phyloP scores from a whole-genome alignment of 2,329 filamentous ascomycete genomes.

The Sporothrix dimorphospora region DNA sequence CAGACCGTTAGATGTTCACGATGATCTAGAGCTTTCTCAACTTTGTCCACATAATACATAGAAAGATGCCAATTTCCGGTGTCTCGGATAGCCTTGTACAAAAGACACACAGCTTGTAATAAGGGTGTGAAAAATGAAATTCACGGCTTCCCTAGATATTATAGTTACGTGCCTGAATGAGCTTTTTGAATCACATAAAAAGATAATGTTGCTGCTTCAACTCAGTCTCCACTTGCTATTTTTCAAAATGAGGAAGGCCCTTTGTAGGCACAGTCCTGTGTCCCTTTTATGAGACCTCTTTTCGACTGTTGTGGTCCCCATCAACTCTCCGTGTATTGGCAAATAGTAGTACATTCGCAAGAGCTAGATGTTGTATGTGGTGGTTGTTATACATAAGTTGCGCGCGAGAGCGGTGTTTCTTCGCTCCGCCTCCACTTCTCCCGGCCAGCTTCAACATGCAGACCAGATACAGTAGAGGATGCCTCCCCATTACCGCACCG shows the following conservation, averaged over 20 bases:
- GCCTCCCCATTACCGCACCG: neutral
- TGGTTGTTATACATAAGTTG: constrained; percentile 21
- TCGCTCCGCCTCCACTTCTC: neutral
- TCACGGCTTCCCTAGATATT: too few relatives aligned
- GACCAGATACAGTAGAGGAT: neutral
- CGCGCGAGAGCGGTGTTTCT: neutral
- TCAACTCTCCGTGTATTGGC: neutral
- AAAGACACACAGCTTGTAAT: neutral
- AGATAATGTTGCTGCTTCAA: too few relatives aligned
- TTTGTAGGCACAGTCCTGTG: too few relatives aligned
- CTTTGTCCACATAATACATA: too few relatives aligned
- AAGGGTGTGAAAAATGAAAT: neutral
- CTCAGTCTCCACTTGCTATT: too few relatives aligned
- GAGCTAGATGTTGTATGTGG: constrained; percentile 17
- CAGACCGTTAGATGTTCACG: neutral
- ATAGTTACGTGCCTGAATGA: too few relatives aligned
- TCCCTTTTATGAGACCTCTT: too few relatives aligned
- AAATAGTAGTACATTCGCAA: constrained; percentile 24
- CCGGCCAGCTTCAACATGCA: neutral
- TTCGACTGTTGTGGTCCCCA: neutral
- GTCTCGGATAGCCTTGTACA: neutral
- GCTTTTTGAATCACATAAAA: too few relatives aligned
- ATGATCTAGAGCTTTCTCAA: neutral
- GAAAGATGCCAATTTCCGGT: neutral
- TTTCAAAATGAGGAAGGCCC: too few relatives aligned